A percentile compares a stretch with the other conserved stretches of the same genome.
Conservation (phyloP, 208 protist genomes). For the Angomonas ambiguus region DNA sequence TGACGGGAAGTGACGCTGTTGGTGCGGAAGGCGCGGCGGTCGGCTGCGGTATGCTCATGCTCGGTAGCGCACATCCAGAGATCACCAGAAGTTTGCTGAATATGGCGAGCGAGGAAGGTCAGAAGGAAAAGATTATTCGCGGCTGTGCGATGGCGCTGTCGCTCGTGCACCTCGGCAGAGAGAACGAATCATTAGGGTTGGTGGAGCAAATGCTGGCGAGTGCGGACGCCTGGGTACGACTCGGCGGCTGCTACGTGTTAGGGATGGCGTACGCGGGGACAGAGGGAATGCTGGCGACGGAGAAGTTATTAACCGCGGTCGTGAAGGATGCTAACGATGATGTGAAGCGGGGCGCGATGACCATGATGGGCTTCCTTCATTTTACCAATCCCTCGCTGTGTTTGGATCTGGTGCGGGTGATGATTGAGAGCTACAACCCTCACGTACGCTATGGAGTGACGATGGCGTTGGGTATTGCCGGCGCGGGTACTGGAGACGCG, state of each 20-base stretch:
- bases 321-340: constrained; percentile 98
- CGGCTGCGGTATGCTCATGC: constrained; percentile 98
- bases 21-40: constrained; percentile 97
- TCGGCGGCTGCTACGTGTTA: constrained; percentile 97
- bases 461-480: constrained; percentile 97
- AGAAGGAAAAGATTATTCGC: constrained; percentile 99
- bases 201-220: constrained; percentile 92
- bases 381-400: constrained; percentile 93
- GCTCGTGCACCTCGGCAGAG: constrained; percentile 95
- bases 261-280: constrained; percentile 97
- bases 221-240: constrained; percentile 95
- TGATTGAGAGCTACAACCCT: constrained; percentile 97
- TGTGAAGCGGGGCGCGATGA: constrained; percentile 97
- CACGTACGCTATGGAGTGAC: constrained; percentile 98
- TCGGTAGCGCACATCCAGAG: constrained; percentile 91
- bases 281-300: constrained; percentile 92
- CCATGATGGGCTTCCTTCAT: constrained; percentile 97
- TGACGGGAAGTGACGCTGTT: constrained; percentile 95
- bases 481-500: constrained; percentile 93
- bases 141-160: constrained; percentile 95
- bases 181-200: constrained; percentile 92
- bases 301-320: constrained; percentile 95
- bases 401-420: constrained; percentile 71
- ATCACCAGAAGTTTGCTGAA: constrained; percentile 91
- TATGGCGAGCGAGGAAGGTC: constrained; percentile 93